phyloP scores from a whole-genome alignment of 2,329 filamentous ascomycete species.

The Dothidotthia symphoricarpi region DNA sequence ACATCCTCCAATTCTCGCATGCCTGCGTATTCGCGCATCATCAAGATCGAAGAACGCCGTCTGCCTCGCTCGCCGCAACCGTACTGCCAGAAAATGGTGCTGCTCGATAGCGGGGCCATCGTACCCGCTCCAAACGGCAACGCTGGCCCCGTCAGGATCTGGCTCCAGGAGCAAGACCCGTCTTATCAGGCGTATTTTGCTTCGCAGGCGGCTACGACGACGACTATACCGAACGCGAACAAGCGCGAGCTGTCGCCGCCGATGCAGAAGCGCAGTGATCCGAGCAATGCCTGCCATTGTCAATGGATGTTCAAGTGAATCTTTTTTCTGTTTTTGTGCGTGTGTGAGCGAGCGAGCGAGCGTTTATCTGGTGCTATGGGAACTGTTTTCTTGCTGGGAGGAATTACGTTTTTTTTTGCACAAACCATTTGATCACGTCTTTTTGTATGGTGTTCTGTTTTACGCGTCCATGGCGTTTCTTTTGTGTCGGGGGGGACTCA shows the following conservation, averaged over 20 bases:
- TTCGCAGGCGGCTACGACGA: slow-evolving; percentile 8
- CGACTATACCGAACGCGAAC: slow-evolving; percentile 4
- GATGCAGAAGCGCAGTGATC: slow-evolving; percentile 27
- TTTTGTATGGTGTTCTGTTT: no score
- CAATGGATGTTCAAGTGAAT: slow-evolving; percentile 42
- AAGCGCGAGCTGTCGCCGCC: slow-evolving; percentile 13
- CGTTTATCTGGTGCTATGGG: no score
- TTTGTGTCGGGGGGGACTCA: no score
- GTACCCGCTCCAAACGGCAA: slow-evolving; percentile 36
- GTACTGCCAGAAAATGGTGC: slow-evolving; percentile 65
- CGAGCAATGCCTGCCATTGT: slow-evolving; percentile 37
- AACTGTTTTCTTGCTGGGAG: no score
- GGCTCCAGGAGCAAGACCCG: slow-evolving; percentile 45
- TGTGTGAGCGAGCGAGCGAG: no score
- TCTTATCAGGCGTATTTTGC: slow-evolving; percentile 27
- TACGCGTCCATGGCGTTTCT: no score
- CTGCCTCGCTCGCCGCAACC: slow-evolving; percentile 49
- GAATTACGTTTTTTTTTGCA: no score
- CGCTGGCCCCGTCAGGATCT: slow-evolving; percentile 39
- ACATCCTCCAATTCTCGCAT: slow-evolving; percentile 20
- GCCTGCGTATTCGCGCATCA: slow-evolving; percentile 54
- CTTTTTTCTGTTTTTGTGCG: not conserved
- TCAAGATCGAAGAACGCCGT: slow-evolving; percentile 67
- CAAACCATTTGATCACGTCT: no score
- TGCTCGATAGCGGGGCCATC: slow-evolving; percentile 53